Percentiles rank a stretch among this genome's conserved stretches.
Conservation (phyloP, 1,284 basidiomycete genomes). For the Microbotryum lychnidis-dioicae region DNA sequence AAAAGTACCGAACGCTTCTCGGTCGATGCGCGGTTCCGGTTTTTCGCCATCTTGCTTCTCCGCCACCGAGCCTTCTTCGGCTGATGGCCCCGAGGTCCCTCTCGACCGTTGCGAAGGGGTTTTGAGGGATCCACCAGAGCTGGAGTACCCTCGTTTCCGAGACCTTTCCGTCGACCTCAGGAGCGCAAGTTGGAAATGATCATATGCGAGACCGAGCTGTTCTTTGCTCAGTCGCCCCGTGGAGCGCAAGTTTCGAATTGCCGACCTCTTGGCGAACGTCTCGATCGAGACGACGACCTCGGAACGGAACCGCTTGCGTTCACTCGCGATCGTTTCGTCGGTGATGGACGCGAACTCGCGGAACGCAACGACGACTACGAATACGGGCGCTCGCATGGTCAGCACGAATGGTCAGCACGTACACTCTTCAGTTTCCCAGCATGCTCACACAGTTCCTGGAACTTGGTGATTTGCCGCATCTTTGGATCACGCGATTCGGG, state of each 20-base stretch:
- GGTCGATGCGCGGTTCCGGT: conserved; percentile 77
- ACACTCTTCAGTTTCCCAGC: background rate
- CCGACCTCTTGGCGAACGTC: conserved; percentile 88
- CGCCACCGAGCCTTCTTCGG: conserved; percentile 5
- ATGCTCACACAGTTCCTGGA: conserved; percentile 68
- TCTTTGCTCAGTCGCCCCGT: conserved; percentile 80
- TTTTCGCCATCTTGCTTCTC: conserved; percentile 9
- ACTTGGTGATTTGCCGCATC: conserved; percentile 88
- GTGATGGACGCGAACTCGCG: conserved; percentile 91
- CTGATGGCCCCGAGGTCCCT: background rate
- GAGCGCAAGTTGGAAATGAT: conserved; percentile 52
- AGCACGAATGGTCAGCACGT: conserved; percentile 37
- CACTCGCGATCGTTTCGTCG: conserved; percentile 84
- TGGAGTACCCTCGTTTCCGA: background rate
- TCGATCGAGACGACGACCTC: conserved; percentile 93
- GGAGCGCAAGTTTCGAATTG: conserved; percentile 77
- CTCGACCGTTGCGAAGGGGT: background rate
- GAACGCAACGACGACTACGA: conserved; percentile 67
- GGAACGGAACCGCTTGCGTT: conserved; percentile 75
- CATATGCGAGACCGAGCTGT: conserved; percentile 80
- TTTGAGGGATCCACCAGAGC: background rate
- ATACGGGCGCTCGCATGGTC: conserved; percentile 19
- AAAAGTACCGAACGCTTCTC: conserved; percentile 81
- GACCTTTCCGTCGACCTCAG: conserved; percentile 29
- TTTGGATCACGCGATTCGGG: conserved; percentile 81